These are phyloP conservation scores for Hyphopichia wangnamkhiaoensis DNA, from an alignment of 1,139 yeast species.

Conservation along the genomic window DNA sequence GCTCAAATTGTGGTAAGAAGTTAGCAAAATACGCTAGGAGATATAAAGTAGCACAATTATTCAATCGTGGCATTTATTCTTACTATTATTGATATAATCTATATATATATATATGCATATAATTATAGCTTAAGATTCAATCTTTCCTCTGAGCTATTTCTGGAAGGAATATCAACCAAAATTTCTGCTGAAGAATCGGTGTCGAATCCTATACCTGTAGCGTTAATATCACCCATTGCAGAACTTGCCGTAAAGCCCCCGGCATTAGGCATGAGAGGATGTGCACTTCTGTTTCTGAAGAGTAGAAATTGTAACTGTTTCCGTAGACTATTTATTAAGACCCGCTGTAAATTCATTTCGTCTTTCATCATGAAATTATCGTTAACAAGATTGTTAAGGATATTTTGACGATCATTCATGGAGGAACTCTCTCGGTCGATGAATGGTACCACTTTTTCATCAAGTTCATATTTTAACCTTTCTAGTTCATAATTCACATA, in stretches of 20 bases:
- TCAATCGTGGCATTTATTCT: no score
- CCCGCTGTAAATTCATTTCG: constrained; percentile 48
- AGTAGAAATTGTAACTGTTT: constrained; percentile 54
- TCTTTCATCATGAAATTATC: constrained; percentile 51
- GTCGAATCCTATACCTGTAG: neutral
- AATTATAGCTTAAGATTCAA: constrained; percentile 31
- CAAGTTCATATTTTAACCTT: constrained; percentile 43
- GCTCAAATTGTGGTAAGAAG: constrained; percentile 3
- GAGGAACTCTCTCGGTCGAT: constrained; percentile 31
- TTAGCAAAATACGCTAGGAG: no score
- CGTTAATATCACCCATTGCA: neutral
- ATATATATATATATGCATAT: neutral
- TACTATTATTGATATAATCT: no score
- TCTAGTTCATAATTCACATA: constrained; percentile 42
- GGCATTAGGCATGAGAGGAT: neutral
- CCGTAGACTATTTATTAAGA: constrained; percentile 46
- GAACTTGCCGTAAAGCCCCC: no score
- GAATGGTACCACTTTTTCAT: constrained; percentile 41
- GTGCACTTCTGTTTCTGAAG: constrained; percentile 34
- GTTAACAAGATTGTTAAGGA: constrained; percentile 39
- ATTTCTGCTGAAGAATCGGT: constrained; percentile 11
- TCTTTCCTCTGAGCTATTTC: constrained; percentile 40
- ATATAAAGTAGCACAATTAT: no score
- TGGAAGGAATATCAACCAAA: constrained; percentile 22
- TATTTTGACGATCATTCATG: constrained; percentile 35